Percentiles rank a stretch among this genome's conserved stretches.
These are phyloP conservation scores for Wickerhamiella bombiphila DNA, from an alignment of 805 yeast genomes.

Conservation along the genomic window DNA sequence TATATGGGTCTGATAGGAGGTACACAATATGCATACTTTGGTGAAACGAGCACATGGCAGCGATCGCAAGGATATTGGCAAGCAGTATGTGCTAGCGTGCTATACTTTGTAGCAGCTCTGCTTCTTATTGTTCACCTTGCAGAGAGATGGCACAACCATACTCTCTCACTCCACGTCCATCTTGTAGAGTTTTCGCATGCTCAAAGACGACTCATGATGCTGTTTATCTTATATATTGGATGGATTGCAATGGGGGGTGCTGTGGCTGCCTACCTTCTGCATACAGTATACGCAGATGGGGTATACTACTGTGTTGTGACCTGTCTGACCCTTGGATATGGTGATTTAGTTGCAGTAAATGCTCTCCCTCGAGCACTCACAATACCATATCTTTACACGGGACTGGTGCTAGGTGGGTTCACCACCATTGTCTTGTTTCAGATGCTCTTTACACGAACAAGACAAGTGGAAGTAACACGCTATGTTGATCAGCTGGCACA, in stretches of 20 bases:
- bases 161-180: background rate
- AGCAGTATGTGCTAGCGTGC: constrained; percentile 48
- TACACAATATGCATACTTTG: constrained; percentile 23
- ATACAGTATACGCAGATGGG: constrained; percentile 46
- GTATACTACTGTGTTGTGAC: constrained; percentile 63
- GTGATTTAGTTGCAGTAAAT: constrained; percentile 48
- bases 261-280: constrained; percentile 26
- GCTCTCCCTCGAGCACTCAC: constrained; percentile 43
- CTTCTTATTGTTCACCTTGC: constrained; percentile 44
- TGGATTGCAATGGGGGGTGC: constrained; percentile 68
- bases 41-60: constrained; percentile 12
- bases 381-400: constrained; percentile 51
- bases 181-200: constrained; percentile 32
- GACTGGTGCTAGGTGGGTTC: constrained; percentile 60
- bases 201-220: constrained; percentile 62
- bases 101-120: constrained; percentile 45
- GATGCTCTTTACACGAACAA: constrained; percentile 5
- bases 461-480: constrained; percentile 2
- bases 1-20: constrained; percentile 36
- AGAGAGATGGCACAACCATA: constrained; percentile 37
- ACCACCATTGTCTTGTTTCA: constrained; percentile 28
- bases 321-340: constrained; percentile 65
- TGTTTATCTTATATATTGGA: constrained; percentile 44
- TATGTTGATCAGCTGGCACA: constrained; percentile 3
- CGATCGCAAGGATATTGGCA: constrained; percentile 65